These are phyloP conservation scores for Cladosporium sp. DNA, from an alignment of 2,329 filamentous ascomycete species.

Conservation along the genomic window DNA sequence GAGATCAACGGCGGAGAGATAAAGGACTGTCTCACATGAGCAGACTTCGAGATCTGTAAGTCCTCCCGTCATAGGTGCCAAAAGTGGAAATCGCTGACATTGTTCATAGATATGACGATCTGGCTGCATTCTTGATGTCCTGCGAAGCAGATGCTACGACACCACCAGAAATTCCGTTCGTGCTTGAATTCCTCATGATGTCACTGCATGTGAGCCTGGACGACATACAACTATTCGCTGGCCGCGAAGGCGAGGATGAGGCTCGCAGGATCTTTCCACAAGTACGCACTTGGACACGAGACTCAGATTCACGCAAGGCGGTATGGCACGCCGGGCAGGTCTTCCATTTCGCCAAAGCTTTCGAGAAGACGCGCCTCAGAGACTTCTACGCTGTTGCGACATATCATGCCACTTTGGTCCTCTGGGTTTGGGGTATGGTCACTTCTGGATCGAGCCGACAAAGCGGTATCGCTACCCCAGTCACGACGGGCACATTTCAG, in stretches of 20 bases:
- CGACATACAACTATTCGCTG: conserved; percentile 61
- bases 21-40: conserved; percentile 23
- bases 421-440: conserved; percentile 60
- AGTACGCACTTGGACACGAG: conserved; percentile 54
- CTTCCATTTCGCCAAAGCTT: conserved; percentile 48
- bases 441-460: conserved; percentile 40
- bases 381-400: conserved; percentile 65
- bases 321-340: conserved; percentile 65
- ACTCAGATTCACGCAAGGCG: conserved; percentile 51
- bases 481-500: neutral
- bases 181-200: conserved; percentile 54
- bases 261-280: conserved; percentile 54
- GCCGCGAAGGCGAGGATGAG: conserved; percentile 61
- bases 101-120: conserved; percentile 16
- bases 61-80: neutral
- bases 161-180: conserved; percentile 27
- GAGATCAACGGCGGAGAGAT: conserved; percentile 19
- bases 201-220: conserved; percentile 59
- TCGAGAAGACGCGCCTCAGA: conserved; percentile 33
- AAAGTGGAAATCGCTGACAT: neutral
- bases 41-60: conserved; percentile 19
- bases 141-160: conserved; percentile 18
- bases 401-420: conserved; percentile 60
- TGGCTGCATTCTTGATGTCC: conserved; percentile 17
- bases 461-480: conserved; percentile 18